phyloP scores from a whole-genome alignment of 2,329 filamentous ascomycete genomes.

The Claviceps fusiformis region DNA sequence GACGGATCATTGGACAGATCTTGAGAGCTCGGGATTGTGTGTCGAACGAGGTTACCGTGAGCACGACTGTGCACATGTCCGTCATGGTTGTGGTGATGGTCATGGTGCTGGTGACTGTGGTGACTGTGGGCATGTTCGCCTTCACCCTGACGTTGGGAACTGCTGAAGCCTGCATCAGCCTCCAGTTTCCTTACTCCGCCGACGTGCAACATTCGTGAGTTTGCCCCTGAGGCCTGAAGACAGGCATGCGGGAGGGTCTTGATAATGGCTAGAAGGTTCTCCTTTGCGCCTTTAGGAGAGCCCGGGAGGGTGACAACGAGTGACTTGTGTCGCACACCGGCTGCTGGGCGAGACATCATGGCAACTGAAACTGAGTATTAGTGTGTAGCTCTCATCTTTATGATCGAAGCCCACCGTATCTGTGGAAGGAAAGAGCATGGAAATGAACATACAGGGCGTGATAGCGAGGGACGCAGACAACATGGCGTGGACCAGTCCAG shows the following conservation, averaged over 20 bases:
- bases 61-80: slow-evolving; percentile 33
- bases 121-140: slow-evolving; percentile 19
- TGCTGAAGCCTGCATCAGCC: slow-evolving; percentile 56
- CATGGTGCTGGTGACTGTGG: slow-evolving; percentile 21
- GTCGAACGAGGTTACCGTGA: slow-evolving; percentile 54
- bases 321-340: slow-evolving; percentile 69
- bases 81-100: slow-evolving; percentile 10
- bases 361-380: slow-evolving; percentile 47
- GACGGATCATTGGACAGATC: slow-evolving; percentile 42
- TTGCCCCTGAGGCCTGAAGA: slow-evolving; percentile 66
- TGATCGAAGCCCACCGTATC: background rate
- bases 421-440: background rate
- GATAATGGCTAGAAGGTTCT: slow-evolving; percentile 80
- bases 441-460: slow-evolving; percentile 61
- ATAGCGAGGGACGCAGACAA: slow-evolving; percentile 68
- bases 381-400: background rate
- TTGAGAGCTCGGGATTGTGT: slow-evolving; percentile 38
- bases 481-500: slow-evolving; percentile 93
- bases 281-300: slow-evolving; percentile 86
- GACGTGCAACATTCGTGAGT: slow-evolving; percentile 66
- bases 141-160: slow-evolving; percentile 17
- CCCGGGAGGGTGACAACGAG: slow-evolving; percentile 83
- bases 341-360: slow-evolving; percentile 89
- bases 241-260: slow-evolving; percentile 95
- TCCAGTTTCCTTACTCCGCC: slow-evolving; percentile 78